Base-by-base conservation (phyloP, 1,284 basidiomycete species). In the Ustilago shanxiensis region DNA sequence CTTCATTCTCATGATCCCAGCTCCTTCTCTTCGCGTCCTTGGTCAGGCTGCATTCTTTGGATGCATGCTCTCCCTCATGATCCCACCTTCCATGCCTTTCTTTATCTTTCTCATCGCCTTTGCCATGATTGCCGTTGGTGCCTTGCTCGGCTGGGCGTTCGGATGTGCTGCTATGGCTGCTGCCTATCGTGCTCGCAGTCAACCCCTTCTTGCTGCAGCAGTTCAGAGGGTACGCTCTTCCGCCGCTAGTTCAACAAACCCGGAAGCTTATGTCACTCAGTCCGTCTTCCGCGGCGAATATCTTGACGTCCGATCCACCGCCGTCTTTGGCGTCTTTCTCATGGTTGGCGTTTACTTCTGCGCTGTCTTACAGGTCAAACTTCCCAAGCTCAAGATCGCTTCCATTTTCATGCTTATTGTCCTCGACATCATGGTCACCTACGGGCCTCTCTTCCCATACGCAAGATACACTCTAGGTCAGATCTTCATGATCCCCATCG, bases 91-190 rank as follows among this genome's bases (percentile, higher is more conserved):
- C 18, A 80, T 85, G 66, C 81, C 85, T 3, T 69, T 77, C 45
- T 72, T 71, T 14, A 56, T 83, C 61, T 71, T 72, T 82, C 82
- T 83, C 24, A 26, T 90, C 86, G 88, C 87, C 9, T 87, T 89
- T 7, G 68, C 87, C 4, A 90, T 89, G 0, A 79, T 92, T 22
- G 81, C 90, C 1, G 22, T 90, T 65, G 92, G 93, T 0, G 88
- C 92, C 86, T 86, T 89, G 1, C 56, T 92, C 5, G 93, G 93
- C 9, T 94, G 93, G 93, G 93, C 90, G 0, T 90, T 92, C 88
- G 91, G 91, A 5, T 88, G 87, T 39, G 92, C 91, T 1, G 90
- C 89, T 0, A 93, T 93, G 91, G 91, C 90, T 2, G 89, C 91
- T 1, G 90, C 89, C 0, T 81, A 90, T 1, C 86, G 88, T n/a